These are phyloP conservation scores for Porphyrellus cyaneotinctus DNA, from an alignment of 768 basidiomycete species.

Conservation along the genomic window DNA sequence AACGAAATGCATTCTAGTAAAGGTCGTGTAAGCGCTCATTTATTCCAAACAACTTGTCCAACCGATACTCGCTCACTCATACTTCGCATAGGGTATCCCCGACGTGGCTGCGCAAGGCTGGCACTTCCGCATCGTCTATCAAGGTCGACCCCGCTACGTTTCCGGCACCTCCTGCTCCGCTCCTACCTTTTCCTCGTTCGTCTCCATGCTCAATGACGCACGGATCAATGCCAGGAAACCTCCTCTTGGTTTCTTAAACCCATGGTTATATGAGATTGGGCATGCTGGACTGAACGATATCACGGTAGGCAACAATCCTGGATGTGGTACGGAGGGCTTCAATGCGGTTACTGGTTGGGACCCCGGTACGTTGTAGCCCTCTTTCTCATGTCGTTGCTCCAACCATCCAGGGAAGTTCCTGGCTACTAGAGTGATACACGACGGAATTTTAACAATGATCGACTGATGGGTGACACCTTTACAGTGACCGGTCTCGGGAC, in stretches of 20 bases:
- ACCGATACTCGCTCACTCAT: not conserved
- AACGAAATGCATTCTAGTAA: constrained; percentile 25
- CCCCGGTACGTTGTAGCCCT: constrained; percentile 40
- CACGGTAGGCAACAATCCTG: constrained; percentile 50
- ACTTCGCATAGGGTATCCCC: constrained; percentile 43
- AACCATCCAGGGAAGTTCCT: no score
- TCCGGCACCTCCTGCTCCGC: constrained; percentile 64
- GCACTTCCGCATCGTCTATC: constrained; percentile 45
- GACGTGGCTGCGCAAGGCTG: constrained; percentile 62
- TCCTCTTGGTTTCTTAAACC: constrained; percentile 66
- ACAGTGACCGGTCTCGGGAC: constrained; percentile 55
- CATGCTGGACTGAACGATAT: constrained; percentile 50
- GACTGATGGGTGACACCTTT: not conserved
- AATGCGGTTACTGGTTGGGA: constrained; percentile 61
- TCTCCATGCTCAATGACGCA: constrained; percentile 64
- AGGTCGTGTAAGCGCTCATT: constrained; percentile 46
- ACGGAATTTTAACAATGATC: not conserved
- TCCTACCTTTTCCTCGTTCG: constrained; percentile 60
- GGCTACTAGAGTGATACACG: no score
- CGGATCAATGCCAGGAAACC: constrained; percentile 40
- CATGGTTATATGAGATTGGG: constrained; percentile 46
- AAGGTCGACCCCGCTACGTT: constrained; percentile 37
- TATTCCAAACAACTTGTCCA: no score
- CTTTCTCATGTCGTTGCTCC: not conserved
- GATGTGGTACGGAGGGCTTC: constrained; percentile 63